Percentiles rank a stretch among this genome's conserved stretches.
Evolutionary conservation across 1,284 basidiomycete species (phyloP).

Genomic region (Coniferiporia weirii): DNA sequence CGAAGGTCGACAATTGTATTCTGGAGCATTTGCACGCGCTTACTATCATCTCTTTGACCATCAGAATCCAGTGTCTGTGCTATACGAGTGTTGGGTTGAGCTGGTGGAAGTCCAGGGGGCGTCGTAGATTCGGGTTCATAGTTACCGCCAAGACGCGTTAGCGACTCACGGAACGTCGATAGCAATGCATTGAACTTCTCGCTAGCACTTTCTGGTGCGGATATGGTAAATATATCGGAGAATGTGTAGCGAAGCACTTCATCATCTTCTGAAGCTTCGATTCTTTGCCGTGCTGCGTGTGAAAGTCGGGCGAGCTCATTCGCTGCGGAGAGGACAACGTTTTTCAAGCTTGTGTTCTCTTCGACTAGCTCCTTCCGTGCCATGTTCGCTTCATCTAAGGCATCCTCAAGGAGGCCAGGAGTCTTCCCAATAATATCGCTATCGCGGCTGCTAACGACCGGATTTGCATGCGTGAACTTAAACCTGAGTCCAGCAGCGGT

Average conservation of each 20-base stretch:
- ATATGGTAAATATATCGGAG: conserved; percentile 55
- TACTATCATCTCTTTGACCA: neutral
- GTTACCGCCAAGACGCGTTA: conserved; percentile 19
- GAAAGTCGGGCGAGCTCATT: conserved; percentile 63
- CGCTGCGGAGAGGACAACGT: conserved; percentile 61
- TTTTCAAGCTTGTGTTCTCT: conserved; percentile 67
- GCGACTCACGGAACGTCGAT: conserved; percentile 36
- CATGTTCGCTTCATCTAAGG: conserved; percentile 70
- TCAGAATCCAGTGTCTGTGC: neutral
- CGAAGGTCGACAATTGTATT: conserved; percentile 43
- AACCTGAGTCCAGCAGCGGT: conserved; percentile 42
- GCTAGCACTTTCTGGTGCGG: conserved; percentile 45
- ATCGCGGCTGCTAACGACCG: conserved; percentile 44
- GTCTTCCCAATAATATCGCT: conserved; percentile 39
- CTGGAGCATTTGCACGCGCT: conserved; percentile 34
- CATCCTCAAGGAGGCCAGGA: conserved; percentile 59
- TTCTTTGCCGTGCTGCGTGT: conserved; percentile 33
- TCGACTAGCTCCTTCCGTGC: conserved; percentile 60
- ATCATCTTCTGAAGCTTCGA: conserved; percentile 34
- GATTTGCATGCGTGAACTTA: conserved; percentile 43
- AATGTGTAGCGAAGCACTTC: conserved; percentile 45
- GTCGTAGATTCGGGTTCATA: conserved; percentile 24
- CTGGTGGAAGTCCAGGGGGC: conserved; percentile 17
- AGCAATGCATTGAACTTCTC: conserved; percentile 49
- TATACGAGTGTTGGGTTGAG: neutral